A percentile compares a stretch with the other conserved stretches of the same genome.
phyloP scores from a whole-genome alignment of 2,329 filamentous ascomycete species.

The Colletotrichum cereale region DNA sequence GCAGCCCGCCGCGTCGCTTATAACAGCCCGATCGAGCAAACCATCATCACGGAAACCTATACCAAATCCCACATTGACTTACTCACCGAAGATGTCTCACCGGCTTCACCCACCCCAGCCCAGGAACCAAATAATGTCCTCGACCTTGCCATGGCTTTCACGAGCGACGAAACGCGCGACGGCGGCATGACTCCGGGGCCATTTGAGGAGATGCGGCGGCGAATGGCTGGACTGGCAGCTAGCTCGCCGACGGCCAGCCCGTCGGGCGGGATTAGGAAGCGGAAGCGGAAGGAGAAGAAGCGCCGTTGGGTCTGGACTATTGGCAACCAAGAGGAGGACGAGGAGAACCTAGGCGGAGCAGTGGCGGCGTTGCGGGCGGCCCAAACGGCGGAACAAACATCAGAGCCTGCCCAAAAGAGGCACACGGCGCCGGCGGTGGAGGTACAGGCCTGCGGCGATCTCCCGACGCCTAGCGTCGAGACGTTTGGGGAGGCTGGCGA shows the following conservation, averaged over 20 bases:
- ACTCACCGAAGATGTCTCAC: constrained; percentile 68
- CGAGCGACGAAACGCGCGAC: constrained; percentile 67
- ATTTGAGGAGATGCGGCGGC: constrained; percentile 72
- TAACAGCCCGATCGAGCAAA: constrained; percentile 72
- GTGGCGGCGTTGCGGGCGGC: constrained; percentile 55
- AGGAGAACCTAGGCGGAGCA: constrained; percentile 58
- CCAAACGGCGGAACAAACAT: constrained; percentile 44
- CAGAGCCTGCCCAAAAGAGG: constrained; percentile 31
- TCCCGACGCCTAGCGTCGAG: constrained; percentile 58
- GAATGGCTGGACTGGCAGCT: constrained; percentile 63
- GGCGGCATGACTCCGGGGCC: constrained; percentile 73
- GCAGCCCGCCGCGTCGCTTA: constrained; percentile 70
- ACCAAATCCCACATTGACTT: constrained; percentile 74
- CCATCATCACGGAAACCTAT: constrained; percentile 73
- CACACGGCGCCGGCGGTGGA: constrained; percentile 20
- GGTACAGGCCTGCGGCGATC: constrained; percentile 44
- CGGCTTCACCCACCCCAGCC: constrained; percentile 54
- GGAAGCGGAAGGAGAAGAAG: constrained; percentile 70
- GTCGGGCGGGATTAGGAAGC: constrained; percentile 62
- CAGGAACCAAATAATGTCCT: constrained; percentile 56
- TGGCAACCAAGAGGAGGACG: constrained; percentile 62
- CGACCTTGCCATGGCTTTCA: constrained; percentile 65
- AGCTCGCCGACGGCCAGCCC: constrained; percentile 55
- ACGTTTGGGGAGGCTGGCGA: constrained; percentile 53
- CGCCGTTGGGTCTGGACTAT: constrained; percentile 77